Evolutionary conservation across 169 alveolate genomes (phyloP).

Genomic region (Plasmodium vinckei): DNA sequence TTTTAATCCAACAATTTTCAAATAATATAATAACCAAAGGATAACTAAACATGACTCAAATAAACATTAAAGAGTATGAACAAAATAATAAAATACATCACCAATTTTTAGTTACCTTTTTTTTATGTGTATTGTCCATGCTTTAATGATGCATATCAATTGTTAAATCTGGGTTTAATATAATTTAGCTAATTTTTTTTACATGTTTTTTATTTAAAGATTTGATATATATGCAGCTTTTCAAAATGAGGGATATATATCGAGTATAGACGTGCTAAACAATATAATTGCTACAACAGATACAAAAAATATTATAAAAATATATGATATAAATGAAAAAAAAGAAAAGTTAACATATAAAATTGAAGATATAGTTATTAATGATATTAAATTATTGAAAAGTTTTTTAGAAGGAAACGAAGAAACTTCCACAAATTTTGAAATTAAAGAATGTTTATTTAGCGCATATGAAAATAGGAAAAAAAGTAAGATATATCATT

Average conservation of each 20-base stretch:
- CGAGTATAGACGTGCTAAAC: constrained; percentile 53
- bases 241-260: constrained; percentile 49
- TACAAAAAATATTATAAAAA: constrained; percentile 46
- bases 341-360: constrained; percentile 44
- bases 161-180: too few species aligned
- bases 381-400: constrained; percentile 46
- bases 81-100: too few species aligned
- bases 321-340: constrained; percentile 48
- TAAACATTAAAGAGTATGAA: too few species aligned
- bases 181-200: not conserved
- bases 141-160: too few species aligned
- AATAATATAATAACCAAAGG: too few species aligned
- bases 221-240: constrained; percentile 47
- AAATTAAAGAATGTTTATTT: constrained; percentile 43
- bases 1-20: too few species aligned
- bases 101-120: too few species aligned
- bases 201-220: constrained; percentile 7
- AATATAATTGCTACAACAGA: constrained; percentile 43
- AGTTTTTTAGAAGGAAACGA: constrained; percentile 10
- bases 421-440: not conserved
- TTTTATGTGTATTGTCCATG: too few species aligned
- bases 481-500: constrained; percentile 60
- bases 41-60: too few species aligned
- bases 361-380: constrained; percentile 57
- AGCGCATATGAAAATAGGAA: constrained; percentile 40